phyloP scores from a whole-genome alignment of 352 stramenopile genomes.

The Pythium diclinum region DNA sequence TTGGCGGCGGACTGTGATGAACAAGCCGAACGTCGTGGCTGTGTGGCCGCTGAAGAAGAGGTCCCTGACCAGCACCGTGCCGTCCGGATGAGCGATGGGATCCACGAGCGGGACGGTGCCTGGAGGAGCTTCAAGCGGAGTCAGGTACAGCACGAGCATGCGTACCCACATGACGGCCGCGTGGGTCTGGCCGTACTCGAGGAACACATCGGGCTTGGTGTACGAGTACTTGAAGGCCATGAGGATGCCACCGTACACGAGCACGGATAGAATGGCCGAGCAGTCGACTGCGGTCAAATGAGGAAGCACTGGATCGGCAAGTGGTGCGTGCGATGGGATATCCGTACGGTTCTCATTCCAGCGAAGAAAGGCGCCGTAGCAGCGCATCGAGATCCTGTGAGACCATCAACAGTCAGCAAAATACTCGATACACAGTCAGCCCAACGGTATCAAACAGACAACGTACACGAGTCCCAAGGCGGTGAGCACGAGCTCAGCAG shows the following conservation, averaged over 20 bases:
- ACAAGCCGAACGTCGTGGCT: conserved; percentile 32
- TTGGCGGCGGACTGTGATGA: conserved; percentile 28
- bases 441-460: background rate
- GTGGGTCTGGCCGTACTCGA: conserved; percentile 35
- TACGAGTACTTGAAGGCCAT: conserved; percentile 26
- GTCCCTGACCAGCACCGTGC: conserved; percentile 30
- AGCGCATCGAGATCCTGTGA: conserved; percentile 27
- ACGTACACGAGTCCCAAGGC: conserved; percentile 12
- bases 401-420: background rate
- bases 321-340: conserved; percentile 25
- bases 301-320: conserved; percentile 32
- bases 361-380: conserved; percentile 31
- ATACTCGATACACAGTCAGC: too few species aligned
- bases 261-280: conserved; percentile 28
- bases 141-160: conserved; percentile 39
- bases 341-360: conserved; percentile 35
- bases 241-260: conserved; percentile 35
- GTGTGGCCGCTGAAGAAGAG: conserved; percentile 44
- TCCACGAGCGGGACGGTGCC: conserved; percentile 34
- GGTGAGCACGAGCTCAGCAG: conserved; percentile 12
- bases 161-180: conserved; percentile 35
- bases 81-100: conserved; percentile 29
- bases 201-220: conserved; percentile 35
- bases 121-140: conserved; percentile 28
- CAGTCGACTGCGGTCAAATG: conserved; percentile 28